Conservation (phyloP, 2,329 filamentous ascomycete genomes). For the Chrysoporthe deuterocubensis region DNA sequence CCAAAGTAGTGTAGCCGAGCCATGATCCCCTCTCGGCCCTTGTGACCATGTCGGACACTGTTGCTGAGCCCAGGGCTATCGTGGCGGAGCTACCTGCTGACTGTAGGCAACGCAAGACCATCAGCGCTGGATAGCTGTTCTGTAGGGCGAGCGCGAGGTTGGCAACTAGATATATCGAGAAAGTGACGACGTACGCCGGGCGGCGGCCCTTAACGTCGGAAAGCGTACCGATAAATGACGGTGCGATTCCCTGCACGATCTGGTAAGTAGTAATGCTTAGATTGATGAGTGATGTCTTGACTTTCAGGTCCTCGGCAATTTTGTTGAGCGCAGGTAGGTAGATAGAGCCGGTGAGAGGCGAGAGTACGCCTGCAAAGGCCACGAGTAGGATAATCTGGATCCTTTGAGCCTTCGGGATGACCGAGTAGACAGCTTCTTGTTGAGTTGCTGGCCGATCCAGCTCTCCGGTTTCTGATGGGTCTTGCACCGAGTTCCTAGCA, state of each 20-base stretch:
- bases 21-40: slow-evolving; percentile 64
- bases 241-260: slow-evolving; percentile 31
- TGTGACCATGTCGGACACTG: slow-evolving; percentile 65
- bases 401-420: slow-evolving; percentile 17
- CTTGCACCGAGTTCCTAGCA: neutral
- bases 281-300: slow-evolving; percentile 49
- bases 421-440: slow-evolving; percentile 15
- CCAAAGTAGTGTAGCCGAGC: slow-evolving; percentile 55
- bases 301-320: slow-evolving; percentile 44
- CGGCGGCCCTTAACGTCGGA: slow-evolving; percentile 39
- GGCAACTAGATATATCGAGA: slow-evolving; percentile 50
- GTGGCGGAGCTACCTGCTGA: slow-evolving; percentile 29
- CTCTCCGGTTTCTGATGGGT: neutral
- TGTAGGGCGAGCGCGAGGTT: slow-evolving; percentile 52
- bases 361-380: slow-evolving; percentile 8
- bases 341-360: slow-evolving; percentile 28
- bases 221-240: slow-evolving; percentile 44
- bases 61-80: slow-evolving; percentile 34
- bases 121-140: slow-evolving; percentile 47
- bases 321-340: slow-evolving; percentile 48
- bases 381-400: slow-evolving; percentile 14
- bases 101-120: slow-evolving; percentile 57
- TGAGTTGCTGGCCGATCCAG: neutral
- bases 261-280: slow-evolving; percentile 48
- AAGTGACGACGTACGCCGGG: slow-evolving; percentile 52